These are phyloP conservation scores for Naumovozyma baii DNA, from an alignment of 805 yeast species.

Conservation along the genomic window DNA sequence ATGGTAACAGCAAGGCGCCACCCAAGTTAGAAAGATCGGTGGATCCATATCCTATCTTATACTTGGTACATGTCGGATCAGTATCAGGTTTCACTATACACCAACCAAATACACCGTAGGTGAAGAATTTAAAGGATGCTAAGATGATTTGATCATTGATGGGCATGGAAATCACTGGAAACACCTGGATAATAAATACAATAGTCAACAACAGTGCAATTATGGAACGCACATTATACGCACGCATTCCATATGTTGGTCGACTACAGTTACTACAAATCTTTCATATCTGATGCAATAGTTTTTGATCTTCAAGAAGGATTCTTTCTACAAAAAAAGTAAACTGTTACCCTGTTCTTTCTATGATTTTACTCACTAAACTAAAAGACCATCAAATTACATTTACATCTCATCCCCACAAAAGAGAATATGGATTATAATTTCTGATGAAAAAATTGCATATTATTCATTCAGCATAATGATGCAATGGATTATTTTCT, in stretches of 20 bases:
- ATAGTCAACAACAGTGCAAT: slow-evolving; percentile 30
- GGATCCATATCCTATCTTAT: slow-evolving; percentile 15
- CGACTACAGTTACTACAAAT: no score
- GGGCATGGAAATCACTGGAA: slow-evolving; percentile 55
- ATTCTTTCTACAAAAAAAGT: no score
- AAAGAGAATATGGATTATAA: no score
- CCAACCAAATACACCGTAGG: slow-evolving; percentile 65
- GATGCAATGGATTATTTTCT: no score
- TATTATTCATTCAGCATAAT: no score
- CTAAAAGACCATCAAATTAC: no score
- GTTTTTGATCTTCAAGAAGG: no score
- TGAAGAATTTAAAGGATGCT: slow-evolving; percentile 39
- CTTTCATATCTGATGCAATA: neutral
- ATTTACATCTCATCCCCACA: no score
- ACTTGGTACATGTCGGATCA: slow-evolving; percentile 9
- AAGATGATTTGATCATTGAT: slow-evolving; percentile 39
- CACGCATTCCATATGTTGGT: neutral
- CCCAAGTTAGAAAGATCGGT: slow-evolving; percentile 25
- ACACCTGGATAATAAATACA: slow-evolving; percentile 47
- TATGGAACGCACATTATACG: neutral
- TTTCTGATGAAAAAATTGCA: no score
- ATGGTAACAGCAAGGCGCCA: slow-evolving; percentile 42
- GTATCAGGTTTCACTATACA: slow-evolving; percentile 30
- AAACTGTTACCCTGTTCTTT: no score
- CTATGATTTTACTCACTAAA: no score